These are phyloP conservation scores for Paraphoma chrysanthemicola DNA, from an alignment of 2,329 filamentous ascomycete genomes.

Conservation along the genomic window DNA sequence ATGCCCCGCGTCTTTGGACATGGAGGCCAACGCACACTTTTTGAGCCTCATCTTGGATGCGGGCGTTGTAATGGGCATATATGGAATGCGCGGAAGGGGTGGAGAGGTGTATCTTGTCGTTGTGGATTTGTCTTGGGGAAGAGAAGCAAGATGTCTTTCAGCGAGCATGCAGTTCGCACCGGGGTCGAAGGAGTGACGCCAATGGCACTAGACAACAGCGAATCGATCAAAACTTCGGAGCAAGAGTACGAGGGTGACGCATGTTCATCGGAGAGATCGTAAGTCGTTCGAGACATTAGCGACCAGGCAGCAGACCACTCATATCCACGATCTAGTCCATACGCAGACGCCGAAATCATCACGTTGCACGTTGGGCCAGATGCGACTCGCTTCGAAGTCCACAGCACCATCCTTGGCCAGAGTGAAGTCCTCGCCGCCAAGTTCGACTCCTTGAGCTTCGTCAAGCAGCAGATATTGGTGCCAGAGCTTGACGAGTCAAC, in stretches of 20 bases:
- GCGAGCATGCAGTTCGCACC: slow-evolving; percentile 12
- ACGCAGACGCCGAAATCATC: slow-evolving; percentile 23
- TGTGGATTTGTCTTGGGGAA: not conserved
- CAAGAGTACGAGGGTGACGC: not conserved
- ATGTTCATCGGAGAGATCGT: slow-evolving; percentile 21
- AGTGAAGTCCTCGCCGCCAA: slow-evolving; percentile 27
- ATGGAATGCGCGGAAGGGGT: not conserved
- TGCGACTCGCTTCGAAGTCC: slow-evolving; percentile 29
- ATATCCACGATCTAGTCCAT: slow-evolving; percentile 18
- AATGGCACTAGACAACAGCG: slow-evolving; percentile 2
- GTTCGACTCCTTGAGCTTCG: slow-evolving; percentile 11
- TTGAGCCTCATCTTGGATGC: slow-evolving; percentile 28
- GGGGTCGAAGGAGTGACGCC: slow-evolving; percentile 2
- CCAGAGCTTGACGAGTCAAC: slow-evolving; percentile 32
- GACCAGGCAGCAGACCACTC: not conserved
- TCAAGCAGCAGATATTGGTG: slow-evolving; percentile 21
- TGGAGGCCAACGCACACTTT: slow-evolving; percentile 23
- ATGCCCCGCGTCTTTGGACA: slow-evolving; percentile 13
- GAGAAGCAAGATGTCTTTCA: slow-evolving; percentile 20
- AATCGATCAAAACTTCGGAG: not conserved
- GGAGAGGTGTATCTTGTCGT: not conserved
- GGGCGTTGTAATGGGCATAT: not conserved
- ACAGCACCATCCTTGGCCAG: slow-evolving; percentile 29
- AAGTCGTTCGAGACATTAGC: not conserved
- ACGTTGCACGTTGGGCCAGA: slow-evolving; percentile 27